These are phyloP conservation scores for Termitomyces sp. DNA, from an alignment of 768 basidiomycete genomes.

Conservation along the genomic window DNA sequence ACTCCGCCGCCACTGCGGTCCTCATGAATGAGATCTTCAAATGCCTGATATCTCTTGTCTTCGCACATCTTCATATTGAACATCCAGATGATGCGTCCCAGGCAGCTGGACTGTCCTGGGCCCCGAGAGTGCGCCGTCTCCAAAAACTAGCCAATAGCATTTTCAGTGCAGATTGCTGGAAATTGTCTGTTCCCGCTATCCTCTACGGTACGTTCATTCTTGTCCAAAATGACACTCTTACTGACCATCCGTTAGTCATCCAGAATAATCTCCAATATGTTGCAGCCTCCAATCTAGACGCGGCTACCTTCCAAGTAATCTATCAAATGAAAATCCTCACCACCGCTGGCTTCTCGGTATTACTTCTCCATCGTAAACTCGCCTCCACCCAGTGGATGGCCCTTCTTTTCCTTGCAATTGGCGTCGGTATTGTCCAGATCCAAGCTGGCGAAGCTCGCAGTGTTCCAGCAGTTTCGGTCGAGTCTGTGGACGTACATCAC, in stretches of 20 bases:
- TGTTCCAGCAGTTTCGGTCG: constrained; percentile 11
- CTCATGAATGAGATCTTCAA: constrained; percentile 93
- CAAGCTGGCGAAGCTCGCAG: constrained; percentile 41
- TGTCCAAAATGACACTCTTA: neutral
- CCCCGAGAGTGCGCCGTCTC: constrained; percentile 24
- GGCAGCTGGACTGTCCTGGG: constrained; percentile 16
- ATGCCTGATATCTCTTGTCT: constrained; percentile 76
- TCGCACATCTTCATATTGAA: constrained; percentile 71
- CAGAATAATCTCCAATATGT: constrained; percentile 97
- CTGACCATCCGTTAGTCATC: constrained; percentile 43
- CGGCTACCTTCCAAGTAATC: constrained; percentile 94
- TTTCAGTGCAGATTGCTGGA: constrained; percentile 93
- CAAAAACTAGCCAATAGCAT: constrained; percentile 60
- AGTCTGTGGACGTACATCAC: constrained; percentile 32
- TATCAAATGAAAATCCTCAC: constrained; percentile 98
- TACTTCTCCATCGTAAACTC: constrained; percentile 73
- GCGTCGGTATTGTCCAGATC: constrained; percentile 86
- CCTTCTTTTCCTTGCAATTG: constrained; percentile 77
- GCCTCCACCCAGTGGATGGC: constrained; percentile 77
- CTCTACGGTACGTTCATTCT: constrained; percentile 59
- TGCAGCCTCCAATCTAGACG: constrained; percentile 88
- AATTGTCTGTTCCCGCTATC: constrained; percentile 93
- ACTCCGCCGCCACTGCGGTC: constrained; percentile 93
- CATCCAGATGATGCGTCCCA: constrained; percentile 21
- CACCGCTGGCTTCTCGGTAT: constrained; percentile 83